These are phyloP conservation scores for Drechslerella coelobrocha DNA, from an alignment of 2,329 filamentous ascomycete genomes.

Conservation along the genomic window DNA sequence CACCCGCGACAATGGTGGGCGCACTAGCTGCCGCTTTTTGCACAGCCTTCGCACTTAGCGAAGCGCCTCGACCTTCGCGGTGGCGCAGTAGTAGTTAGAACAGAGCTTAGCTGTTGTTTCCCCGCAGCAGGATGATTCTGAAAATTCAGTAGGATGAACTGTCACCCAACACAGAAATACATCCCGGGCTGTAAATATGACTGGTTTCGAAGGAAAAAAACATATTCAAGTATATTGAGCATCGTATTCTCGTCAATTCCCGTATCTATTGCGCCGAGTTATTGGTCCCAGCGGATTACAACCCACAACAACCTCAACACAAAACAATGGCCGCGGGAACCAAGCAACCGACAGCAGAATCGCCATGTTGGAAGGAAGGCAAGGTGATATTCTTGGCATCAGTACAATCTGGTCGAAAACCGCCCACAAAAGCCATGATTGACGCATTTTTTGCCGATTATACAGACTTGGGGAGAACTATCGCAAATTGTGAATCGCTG, in stretches of 20 bases:
- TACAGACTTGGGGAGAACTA: constrained; percentile 13
- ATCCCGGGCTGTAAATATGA: not conserved
- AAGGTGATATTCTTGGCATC: constrained; percentile 16
- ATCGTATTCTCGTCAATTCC: constrained; percentile 3
- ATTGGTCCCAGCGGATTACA: constrained; percentile 1
- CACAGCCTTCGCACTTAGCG: no score
- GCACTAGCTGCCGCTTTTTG: no score
- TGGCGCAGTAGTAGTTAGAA: no score
- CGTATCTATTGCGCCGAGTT: not conserved
- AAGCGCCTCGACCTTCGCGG: no score
- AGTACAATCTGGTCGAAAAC: constrained; percentile 8
- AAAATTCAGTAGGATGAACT: not conserved
- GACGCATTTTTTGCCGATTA: constrained; percentile 13
- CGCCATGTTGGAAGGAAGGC: constrained; percentile 16
- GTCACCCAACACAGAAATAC: not conserved
- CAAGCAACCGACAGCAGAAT: constrained; percentile 10
- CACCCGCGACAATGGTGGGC: no score
- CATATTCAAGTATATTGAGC: not conserved
- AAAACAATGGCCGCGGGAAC: not conserved
- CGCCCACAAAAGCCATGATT: constrained; percentile 6
- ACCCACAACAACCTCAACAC: not conserved
- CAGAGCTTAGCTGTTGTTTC: no score
- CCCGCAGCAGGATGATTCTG: constrained; percentile 2
- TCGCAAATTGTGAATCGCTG: constrained; percentile 23
- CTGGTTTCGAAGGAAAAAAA: constrained; percentile 2